phyloP scores from a whole-genome alignment of 139 green algal genomes.

The Monoraphidium neglectum region DNA sequence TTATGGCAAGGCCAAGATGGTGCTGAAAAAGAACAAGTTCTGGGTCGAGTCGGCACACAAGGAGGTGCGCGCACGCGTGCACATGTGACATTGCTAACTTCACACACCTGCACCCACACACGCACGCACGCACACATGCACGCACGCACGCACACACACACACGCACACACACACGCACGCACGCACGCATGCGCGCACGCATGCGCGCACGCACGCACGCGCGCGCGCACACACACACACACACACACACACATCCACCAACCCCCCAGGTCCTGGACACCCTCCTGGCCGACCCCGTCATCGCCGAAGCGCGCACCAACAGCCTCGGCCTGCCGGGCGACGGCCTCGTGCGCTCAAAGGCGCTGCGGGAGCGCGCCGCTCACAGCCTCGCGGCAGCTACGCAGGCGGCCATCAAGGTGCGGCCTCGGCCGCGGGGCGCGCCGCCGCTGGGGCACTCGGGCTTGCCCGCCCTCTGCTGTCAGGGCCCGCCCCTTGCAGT shows the following conservation, averaged over 20 bases:
- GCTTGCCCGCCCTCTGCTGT: no score
- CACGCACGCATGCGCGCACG: no score
- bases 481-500: no score
- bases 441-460: no score
- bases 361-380: slow-evolving; percentile 52
- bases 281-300: slow-evolving; percentile 65
- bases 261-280: slow-evolving; percentile 49
- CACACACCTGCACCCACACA: background rate
- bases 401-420: no score
- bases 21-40: slow-evolving; percentile 95
- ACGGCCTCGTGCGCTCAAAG: slow-evolving; percentile 28
- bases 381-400: no score
- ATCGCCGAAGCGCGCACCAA: slow-evolving; percentile 21
- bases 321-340: background rate
- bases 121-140: background rate
- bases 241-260: background rate
- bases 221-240: no score
- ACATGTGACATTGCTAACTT: background rate
- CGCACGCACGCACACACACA: no score
- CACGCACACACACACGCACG: no score
- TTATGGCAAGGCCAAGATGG: slow-evolving; percentile 98
- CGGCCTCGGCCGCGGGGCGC: no score
- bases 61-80: slow-evolving; percentile 43
- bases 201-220: no score
- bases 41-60: slow-evolving; percentile 89